Percentiles rank a stretch among this genome's conserved stretches.
Conservation (phyloP, 2,329 filamentous ascomycete genomes). For the Curvularia eragrostidis region DNA sequence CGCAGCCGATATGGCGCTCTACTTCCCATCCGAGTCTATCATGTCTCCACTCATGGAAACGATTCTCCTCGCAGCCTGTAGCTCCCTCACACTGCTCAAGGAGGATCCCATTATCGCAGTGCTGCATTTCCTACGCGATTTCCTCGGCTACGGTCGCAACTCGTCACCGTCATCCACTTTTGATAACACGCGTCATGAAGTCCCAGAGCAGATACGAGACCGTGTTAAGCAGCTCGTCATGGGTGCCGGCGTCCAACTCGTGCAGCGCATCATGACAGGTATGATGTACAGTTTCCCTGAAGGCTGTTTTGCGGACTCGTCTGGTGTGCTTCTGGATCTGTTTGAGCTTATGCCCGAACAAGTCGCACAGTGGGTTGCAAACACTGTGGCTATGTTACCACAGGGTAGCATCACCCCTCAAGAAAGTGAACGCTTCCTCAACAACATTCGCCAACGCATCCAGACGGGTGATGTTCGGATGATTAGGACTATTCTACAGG, state of each 20-base stretch:
- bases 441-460: constrained; percentile 80
- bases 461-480: constrained; percentile 73
- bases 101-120: constrained; percentile 89
- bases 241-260: constrained; percentile 75
- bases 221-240: constrained; percentile 75
- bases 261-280: constrained; percentile 89
- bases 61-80: constrained; percentile 86
- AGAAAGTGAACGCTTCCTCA: constrained; percentile 81
- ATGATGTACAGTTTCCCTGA: constrained; percentile 99
- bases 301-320: constrained; percentile 94
- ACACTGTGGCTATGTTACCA: constrained; percentile 83
- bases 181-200: constrained; percentile 64
- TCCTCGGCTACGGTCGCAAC: constrained; percentile 85
- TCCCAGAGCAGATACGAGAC: constrained; percentile 72
- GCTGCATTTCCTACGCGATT: constrained; percentile 88
- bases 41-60: constrained; percentile 78
- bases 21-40: constrained; percentile 86
- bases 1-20: constrained; percentile 87
- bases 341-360: constrained; percentile 86
- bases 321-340: constrained; percentile 85
- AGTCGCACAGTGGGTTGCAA: constrained; percentile 81
- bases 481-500: constrained; percentile 85
- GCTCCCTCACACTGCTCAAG: constrained; percentile 86
- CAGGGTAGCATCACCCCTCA: constrained; percentile 72
- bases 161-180: constrained; percentile 69